Evolutionary conservation across 768 basidiomycete genomes (phyloP), one percentile per base, ranked within the genome.

Genomic region (Tricholoma furcatifolium): DNA sequence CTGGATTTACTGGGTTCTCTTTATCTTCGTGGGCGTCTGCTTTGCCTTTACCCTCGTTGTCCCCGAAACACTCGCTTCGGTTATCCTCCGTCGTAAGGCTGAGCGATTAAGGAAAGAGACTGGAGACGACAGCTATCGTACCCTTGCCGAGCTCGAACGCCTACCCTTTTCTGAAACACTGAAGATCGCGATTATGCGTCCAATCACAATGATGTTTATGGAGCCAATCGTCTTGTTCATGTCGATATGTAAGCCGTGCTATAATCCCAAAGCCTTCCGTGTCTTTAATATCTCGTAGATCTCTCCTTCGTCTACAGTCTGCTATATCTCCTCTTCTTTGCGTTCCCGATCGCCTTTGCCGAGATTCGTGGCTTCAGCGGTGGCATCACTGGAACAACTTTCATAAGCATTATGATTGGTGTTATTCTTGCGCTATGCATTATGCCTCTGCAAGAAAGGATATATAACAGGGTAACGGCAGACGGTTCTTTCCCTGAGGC

Each of bases 61-160:
- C 14, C 78, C 77, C 14, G 79, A 82, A 62, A 79, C 78, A 2
- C 76, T 79, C 42, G 74, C 75, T 0, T 76, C 79, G 1, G 64
- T 73, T 3, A 56, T 82, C 15, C 73, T 81, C 8, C 68, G 67
- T 5, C 59, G 65, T 17, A 76, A 77, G 47, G 79, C 75, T n/a
- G 61, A 62, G 21, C 61, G 54, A 17, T 60, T 80, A 7, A 68
- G 74, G 14, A 74, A 73, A 54, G 61, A 70, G 14, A 70, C 69
- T 1, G 70, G 47, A 11, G 38, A 52, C 31, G 38, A 42, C 17
- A 34, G 30, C 6, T 44, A 70, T 8, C 18, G 50, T 23, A 47
- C 46, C 17, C 46, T 47, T 21, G 46, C 32, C 8, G 46, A 47
- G 35, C 46, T 47, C 20, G 46, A 47, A 34, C 2, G 44, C 17